Base-by-base conservation (phyloP, 2,329 filamentous ascomycete species). In the Zopfia rhizophila region DNA sequence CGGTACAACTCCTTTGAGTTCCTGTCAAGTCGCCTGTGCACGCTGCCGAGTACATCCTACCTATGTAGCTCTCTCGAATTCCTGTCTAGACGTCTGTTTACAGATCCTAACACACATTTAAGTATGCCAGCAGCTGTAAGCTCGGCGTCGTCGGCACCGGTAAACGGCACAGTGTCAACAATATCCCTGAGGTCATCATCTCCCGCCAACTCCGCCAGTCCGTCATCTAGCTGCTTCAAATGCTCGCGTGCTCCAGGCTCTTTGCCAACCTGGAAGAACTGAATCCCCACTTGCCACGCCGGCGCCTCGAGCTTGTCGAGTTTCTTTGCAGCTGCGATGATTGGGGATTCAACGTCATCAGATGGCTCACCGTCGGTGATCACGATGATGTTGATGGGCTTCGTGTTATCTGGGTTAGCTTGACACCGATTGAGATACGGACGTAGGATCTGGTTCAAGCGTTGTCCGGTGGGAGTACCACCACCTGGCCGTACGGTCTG, bases 241-340 rank as follows among this genome's bases (percentile, higher is more conserved):
- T 87, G 84, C 55, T 78, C 72, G 1, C 79, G 78, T 0, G 92
- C 93, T 0, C 72, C 75, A 1, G 74, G 65, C 58, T 96, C 90
- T 37, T 82, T 80, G 45, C 94, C 93, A 31, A 97, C 89, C 73
- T 97, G 93, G 78, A 97, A 96, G 76, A 97, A 97, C 70, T 97
- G 93, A 45, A 97, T 84, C 23, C 93, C 93, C 7, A 97, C 78
- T 75, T 97, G 94, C 78, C 89, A 89, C 1, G 86, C 80, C 3
- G 87, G 84, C 0, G 91, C 91, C 7, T 86, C 80, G 6, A 88
- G 69, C 38, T 72, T 72, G 62, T 94, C 88, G 22, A 97, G 82
- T 63, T 83, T 85, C 69, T 80, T 80, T 0, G 91, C 93, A 1
- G 83, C 78, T 3, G 73, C 69, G 28, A 90, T 76, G 35, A 97